phyloP scores from a whole-genome alignment of 2,329 filamentous ascomycete genomes.

The Ophiocordyceps camponoti-saundersi region DNA sequence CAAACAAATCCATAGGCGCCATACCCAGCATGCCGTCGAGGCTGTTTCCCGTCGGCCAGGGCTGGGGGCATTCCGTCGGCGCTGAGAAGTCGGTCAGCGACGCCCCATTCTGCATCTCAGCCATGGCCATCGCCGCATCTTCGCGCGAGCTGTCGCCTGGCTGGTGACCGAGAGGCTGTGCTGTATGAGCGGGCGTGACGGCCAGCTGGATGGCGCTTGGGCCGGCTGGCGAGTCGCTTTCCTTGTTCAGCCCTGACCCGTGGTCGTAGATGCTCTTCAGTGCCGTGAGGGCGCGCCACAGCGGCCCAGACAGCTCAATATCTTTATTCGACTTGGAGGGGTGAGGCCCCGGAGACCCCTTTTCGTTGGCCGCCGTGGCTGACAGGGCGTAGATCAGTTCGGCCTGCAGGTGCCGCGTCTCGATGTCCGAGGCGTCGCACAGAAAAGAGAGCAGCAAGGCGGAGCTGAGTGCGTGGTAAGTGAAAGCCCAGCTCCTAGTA shows the following conservation, averaged over 20 bases:
- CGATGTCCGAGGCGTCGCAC: constrained; percentile 44
- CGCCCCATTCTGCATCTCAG: constrained; percentile 44
- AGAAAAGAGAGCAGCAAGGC: constrained; percentile 46
- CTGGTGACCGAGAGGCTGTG: constrained; percentile 10
- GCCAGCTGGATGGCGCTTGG: constrained; percentile 22
- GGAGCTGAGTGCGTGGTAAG: constrained; percentile 49
- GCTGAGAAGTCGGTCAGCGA: constrained; percentile 26
- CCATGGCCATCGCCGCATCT: constrained; percentile 47
- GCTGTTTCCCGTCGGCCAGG: background rate
- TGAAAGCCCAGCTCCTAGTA: constrained; percentile 51
- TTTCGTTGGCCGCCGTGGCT: constrained; percentile 45
- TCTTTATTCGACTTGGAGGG: constrained; percentile 39
- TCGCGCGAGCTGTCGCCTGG: constrained; percentile 33
- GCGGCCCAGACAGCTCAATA: constrained; percentile 43
- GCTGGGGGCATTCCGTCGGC: constrained; percentile 7
- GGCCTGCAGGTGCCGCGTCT: constrained; percentile 45
- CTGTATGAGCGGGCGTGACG: constrained; percentile 8
- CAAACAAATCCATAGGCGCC: constrained; percentile 51
- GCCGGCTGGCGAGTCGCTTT: constrained; percentile 26
- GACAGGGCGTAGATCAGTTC: constrained; percentile 47
- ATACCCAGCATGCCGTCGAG: constrained; percentile 29
- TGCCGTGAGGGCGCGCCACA: constrained; percentile 42
- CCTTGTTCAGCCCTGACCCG: constrained; percentile 32
- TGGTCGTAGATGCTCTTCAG: constrained; percentile 51
- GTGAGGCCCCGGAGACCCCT: constrained; percentile 33